phyloP scores from a whole-genome alignment of 2,329 filamentous ascomycete species.

The Aspergillus flavus region DNA sequence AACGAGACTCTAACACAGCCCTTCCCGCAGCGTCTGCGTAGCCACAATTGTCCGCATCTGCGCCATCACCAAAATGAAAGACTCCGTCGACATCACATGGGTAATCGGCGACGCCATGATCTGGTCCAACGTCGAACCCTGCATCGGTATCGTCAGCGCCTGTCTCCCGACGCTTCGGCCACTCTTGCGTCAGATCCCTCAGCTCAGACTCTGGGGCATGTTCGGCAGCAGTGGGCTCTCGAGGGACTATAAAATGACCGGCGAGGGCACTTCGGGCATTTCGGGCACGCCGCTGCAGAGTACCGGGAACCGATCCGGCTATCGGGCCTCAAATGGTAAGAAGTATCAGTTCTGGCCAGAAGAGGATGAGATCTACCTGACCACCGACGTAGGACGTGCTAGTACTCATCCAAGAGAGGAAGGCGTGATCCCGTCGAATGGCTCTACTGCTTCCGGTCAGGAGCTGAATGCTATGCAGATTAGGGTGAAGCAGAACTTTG shows the following conservation, averaged over 20 bases:
- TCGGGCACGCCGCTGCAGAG: background rate
- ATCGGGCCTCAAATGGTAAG: slow-evolving; percentile 3
- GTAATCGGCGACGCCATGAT: slow-evolving; percentile 23
- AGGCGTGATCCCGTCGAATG: background rate
- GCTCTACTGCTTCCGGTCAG: background rate
- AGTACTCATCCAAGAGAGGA: background rate
- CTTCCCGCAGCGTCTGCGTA: slow-evolving; percentile 19
- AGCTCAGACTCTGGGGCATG: background rate
- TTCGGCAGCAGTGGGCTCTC: background rate
- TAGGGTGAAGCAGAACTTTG: slow-evolving; percentile 12
- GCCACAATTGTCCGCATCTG: slow-evolving; percentile 22
- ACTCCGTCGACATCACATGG: slow-evolving; percentile 21
- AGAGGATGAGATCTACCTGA: slow-evolving; percentile 15
- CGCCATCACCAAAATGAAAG: slow-evolving; percentile 18
- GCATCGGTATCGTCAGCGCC: slow-evolving; percentile 25
- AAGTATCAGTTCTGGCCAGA: slow-evolving; percentile 10
- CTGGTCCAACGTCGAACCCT: slow-evolving; percentile 27
- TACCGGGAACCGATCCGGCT: background rate
- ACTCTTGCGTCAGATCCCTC: slow-evolving; percentile 11
- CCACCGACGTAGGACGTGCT: slow-evolving; percentile 10
- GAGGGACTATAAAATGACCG: background rate
- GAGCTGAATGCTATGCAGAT: slow-evolving; percentile 12
- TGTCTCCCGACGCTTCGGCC: slow-evolving; percentile 23
- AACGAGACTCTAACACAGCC: background rate
- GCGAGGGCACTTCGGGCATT: background rate